Conservation (phyloP, 2,329 filamentous ascomycete genomes). For the Graphiopsis chlorocephala region DNA sequence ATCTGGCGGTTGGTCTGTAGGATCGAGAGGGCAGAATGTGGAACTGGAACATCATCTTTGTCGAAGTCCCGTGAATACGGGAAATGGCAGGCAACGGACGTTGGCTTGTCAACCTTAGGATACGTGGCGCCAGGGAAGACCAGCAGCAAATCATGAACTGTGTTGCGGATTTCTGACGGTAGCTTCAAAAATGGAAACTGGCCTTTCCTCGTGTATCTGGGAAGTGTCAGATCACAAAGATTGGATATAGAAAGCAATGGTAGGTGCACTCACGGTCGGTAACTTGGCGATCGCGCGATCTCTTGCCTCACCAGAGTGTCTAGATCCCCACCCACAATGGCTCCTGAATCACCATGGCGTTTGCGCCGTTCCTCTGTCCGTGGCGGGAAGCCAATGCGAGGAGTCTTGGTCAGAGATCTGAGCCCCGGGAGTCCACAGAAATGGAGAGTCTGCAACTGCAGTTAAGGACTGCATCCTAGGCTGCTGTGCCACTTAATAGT, state of each 20-base stretch:
- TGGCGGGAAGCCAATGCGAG: not conserved
- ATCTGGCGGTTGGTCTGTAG: slow-evolving; percentile 41
- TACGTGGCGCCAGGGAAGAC: not conserved
- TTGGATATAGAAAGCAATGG: no score
- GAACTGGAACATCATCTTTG: not conserved
- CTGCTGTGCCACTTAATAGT: not conserved
- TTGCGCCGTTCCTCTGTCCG: slow-evolving; percentile 16
- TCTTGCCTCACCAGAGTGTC: slow-evolving; percentile 28
- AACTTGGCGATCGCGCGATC: slow-evolving; percentile 13
- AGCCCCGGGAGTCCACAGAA: slow-evolving; percentile 25
- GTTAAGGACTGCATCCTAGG: slow-evolving; percentile 18
- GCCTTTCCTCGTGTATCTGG: not conserved
- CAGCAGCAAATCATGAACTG: slow-evolving; percentile 28
- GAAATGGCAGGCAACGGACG: not conserved
- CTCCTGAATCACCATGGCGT: slow-evolving; percentile 17
- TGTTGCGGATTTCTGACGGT: slow-evolving; percentile 35
- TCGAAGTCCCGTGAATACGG: not conserved
- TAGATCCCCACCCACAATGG: slow-evolving; percentile 29
- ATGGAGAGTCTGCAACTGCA: slow-evolving; percentile 20
- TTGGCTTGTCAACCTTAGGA: not conserved
- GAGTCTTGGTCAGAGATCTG: slow-evolving; percentile 18
- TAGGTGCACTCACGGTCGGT: not conserved
- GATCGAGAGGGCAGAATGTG: slow-evolving; percentile 21
- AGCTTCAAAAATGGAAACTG: slow-evolving; percentile 23
- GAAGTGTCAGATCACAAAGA: not conserved